Evolutionary conservation across 2,329 filamentous ascomycete genomes (phyloP), one percentile per base, ranked within the genome.

Genomic region (Lecanosticta acicola): DNA sequence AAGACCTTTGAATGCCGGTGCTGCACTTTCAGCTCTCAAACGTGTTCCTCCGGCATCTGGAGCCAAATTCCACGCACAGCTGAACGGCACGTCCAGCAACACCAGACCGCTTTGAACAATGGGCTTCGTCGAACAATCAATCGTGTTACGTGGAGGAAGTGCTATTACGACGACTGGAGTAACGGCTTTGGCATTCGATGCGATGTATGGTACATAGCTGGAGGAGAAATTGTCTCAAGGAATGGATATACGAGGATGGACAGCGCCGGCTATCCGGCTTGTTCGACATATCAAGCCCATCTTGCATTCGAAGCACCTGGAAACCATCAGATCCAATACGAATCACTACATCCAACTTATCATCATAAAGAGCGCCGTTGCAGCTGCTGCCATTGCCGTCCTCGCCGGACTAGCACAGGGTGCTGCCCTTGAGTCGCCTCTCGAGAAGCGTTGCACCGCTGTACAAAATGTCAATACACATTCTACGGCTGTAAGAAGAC

Each of bases 401-500:
- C 32, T 39, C 43, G 40, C 39, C 32, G 35, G 37, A 19, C n/a
- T 43, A 7, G 44, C 39, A 18, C 38, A 41, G 26, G 46, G 42
- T 24, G 40, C 42, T 42, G 11, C 38, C 33, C 18, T 29, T 11
- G 39, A 50, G 48, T 46, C 46, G 43, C 48, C 38, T 26, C 18
- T 29, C 24, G 39, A 50, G 48, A 50, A 50, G 43, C 48, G 48
- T 4, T 45, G 36, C 32, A 42, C 43, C 18, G 43, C 41, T 16
- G 37, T 51, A 34, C 20, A 37, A 14, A 38, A 49, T 19, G 51
- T 49, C 16, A 46, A 14, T 52, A 58, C 38, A 60, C 58, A 18
- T 60, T 59, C 44, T 61, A 59, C 26, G 59, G 59, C n/a, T 57
- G 49, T 33, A 43, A 29, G 43, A 14, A 37, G 2, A 21, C 10